Base-by-base conservation (phyloP, 2,329 filamentous ascomycete species). In the Fusarium buharicum region DNA sequence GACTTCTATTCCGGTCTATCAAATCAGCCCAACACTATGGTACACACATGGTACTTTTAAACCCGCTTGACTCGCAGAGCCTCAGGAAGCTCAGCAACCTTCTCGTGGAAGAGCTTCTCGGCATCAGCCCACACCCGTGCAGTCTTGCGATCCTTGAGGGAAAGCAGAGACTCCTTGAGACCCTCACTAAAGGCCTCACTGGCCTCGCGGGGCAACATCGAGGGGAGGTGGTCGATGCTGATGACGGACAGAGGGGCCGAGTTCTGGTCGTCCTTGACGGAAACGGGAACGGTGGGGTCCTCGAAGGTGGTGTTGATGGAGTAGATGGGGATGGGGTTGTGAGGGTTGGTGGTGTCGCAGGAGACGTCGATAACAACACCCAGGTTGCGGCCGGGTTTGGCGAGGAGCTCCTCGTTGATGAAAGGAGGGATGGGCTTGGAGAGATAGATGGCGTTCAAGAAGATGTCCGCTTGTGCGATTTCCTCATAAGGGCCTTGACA, bases 171-270 rank as follows among this genome's bases (percentile, higher is more conserved):
- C 17, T 92, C 92, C 71, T 96, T 80, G 65, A 97, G 81, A 43
- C 90, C 90, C 47, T 84, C 81, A 75, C 89, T 92, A 79, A 96
- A 97, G 17, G 89, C 89, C 78, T 97, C 93, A 38, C 88, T 92
- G 22, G 92, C 89, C 79, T 97, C 94, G 49, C 94, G 84, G 2
- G 94, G 91, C 33, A 98, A 82, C 66, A 97, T 84, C 49, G 87
- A 90, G 4, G 92, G 92, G 48, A 96, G 82, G 73, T 96, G 92
- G 76, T 96, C 91, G 71, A 96, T 95, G 74, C 87, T 90, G 77
- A 97, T 96, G 68, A 97, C 91, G 43, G 85, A 88, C 53, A 97
- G 78, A 8, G 85, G 83, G 1, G 86, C 84, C 49, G 80, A 79
- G 63, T 73, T 73, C 43, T 72, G 65, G 50, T 80, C 74, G 76